Base-by-base conservation (phyloP, 106 monocot species). In the Chionographis japonica region DNA sequence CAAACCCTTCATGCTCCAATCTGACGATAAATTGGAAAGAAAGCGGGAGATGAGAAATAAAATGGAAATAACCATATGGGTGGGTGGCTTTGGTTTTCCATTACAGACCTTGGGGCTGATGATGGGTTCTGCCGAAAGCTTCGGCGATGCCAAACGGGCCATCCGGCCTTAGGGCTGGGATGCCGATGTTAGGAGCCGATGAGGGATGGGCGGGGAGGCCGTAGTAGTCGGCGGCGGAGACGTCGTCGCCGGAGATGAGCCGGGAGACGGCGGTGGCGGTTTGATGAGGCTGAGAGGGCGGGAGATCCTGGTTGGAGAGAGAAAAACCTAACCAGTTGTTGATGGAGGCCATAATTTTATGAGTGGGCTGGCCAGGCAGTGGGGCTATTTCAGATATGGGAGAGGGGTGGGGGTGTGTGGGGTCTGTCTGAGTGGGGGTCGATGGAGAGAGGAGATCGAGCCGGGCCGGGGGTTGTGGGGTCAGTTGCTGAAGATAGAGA, bases 301-400 rank as follows among this genome's bases (percentile, higher is more conserved):
- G 73, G 53, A 66, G 76, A 18, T 88, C 88, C 16, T 83, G 86
- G 9, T 79, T 75, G n/a, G 94, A 90, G 60, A 90, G 87, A 37
- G 90, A 90, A 81, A 94, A 94, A 40, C 72, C 88, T 10, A 94
- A 55, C 94, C 94, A 94, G 91, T 94, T 91, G 81, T 91, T 94
- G 76, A 86, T 88, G 50, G 91, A 83, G 12, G 64, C 81, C 81
- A 88, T 88, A 61, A 80, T n/a, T n/a, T n/a, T n/a, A 68, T 27
- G 54, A 42, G 15, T 36, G 18, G 40, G 51, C 35, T 38, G 19
- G 5, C n/a, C 16, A 10, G 3, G 5, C 7, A 37, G 15, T 56
- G 27, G 12, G 40, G 19, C 16, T 46, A 61, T 58, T 18, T 38
- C 37, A 17, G 13, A 38, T 60, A 61, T 27, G 27, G 27, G 27